Conservation (phyloP, 2,329 filamentous ascomycete species). For the Aspergillus sergii region DNA sequence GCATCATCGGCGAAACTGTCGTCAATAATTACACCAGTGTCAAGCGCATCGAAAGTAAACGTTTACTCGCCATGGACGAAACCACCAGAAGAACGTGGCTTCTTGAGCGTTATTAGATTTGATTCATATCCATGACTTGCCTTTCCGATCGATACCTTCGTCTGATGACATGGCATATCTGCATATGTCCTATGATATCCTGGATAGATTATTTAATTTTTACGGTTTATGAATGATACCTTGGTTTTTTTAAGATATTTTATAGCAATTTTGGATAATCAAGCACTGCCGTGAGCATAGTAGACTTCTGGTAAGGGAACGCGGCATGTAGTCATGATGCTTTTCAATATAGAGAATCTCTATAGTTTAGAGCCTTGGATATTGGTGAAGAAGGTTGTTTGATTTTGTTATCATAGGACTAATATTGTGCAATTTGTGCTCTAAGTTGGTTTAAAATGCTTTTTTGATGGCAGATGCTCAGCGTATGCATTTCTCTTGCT, state of each 20-base stretch:
- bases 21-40: slow-evolving; percentile 33
- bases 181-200: background rate
- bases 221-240: background rate
- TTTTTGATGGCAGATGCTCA: too few species aligned
- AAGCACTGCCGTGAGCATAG: background rate
- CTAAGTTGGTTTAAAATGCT: too few species aligned
- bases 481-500: too few species aligned
- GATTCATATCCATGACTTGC: background rate
- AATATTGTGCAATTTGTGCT: too few species aligned
- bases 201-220: background rate
- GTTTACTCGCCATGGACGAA: slow-evolving; percentile 35
- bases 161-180: background rate
- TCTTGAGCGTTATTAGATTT: slow-evolving; percentile 40
- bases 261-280: background rate
- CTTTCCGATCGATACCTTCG: background rate
- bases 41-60: slow-evolving; percentile 37
- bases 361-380: too few species aligned
- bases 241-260: background rate
- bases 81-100: slow-evolving; percentile 39
- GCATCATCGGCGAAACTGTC: slow-evolving; percentile 31
- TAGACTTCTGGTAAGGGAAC: background rate
- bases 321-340: background rate
- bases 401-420: too few species aligned
- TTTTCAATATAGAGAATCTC: too few species aligned
- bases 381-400: too few species aligned